phyloP scores from a whole-genome alignment of 768 basidiomycete species.

The Pulveroboletus sp. region DNA sequence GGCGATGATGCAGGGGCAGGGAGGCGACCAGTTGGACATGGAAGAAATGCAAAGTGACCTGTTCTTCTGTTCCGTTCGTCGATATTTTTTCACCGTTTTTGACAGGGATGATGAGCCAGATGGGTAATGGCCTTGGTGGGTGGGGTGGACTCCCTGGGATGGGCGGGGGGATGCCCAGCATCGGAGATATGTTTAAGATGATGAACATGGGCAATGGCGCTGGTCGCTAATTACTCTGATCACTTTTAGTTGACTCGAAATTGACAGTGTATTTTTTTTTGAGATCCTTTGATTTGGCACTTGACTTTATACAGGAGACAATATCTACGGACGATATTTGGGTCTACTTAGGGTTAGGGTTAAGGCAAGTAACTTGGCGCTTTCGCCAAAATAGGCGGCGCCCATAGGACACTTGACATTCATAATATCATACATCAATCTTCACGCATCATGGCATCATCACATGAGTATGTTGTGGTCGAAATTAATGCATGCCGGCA shows the following conservation, averaged over 20 bases:
- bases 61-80: constrained; percentile 7
- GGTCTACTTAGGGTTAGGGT: too few species aligned
- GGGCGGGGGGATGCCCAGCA: constrained; percentile 65
- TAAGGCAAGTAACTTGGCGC: too few species aligned
- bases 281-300: too few species aligned
- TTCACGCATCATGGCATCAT: constrained; percentile 18
- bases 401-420: too few species aligned
- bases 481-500: constrained; percentile 16
- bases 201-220: constrained; percentile 70
- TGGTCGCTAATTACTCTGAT: constrained; percentile 27
- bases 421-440: too few species aligned
- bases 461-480: constrained; percentile 7
- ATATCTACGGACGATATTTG: too few species aligned
- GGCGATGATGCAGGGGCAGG: constrained; percentile 94
- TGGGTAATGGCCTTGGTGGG: constrained; percentile 57
- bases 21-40: constrained; percentile 87
- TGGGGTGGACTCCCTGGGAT: constrained; percentile 49
- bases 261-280: constrained; percentile 7
- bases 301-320: too few species aligned
- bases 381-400: too few species aligned
- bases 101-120: constrained; percentile 83
- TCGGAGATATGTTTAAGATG: constrained; percentile 83
- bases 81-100: constrained; percentile 5
- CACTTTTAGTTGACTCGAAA: too few species aligned
- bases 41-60: constrained; percentile 86